Conservation (phyloP, 805 yeast species). For the Lipomyces starkeyi region DNA sequence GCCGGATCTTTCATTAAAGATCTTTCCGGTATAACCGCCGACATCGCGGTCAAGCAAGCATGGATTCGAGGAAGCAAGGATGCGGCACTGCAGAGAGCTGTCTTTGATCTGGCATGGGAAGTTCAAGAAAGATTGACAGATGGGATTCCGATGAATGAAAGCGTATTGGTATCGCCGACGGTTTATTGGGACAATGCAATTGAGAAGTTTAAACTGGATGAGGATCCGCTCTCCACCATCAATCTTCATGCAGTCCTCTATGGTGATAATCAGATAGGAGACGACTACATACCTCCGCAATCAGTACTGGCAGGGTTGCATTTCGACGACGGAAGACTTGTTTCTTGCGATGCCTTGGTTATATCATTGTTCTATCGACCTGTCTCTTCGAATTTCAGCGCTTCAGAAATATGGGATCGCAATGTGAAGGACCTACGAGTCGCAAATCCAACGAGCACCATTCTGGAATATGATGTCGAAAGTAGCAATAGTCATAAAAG, state of each 20-base stretch:
- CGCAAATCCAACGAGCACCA: neutral
- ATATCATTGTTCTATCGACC: conserved; percentile 15
- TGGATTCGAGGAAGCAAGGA: conserved; percentile 45
- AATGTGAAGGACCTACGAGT: conserved; percentile 4
- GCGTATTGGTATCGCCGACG: conserved; percentile 48
- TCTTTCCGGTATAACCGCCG: conserved; percentile 31
- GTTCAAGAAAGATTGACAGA: conserved; percentile 47
- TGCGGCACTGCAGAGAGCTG: conserved; percentile 47
- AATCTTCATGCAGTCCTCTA: conserved; percentile 25
- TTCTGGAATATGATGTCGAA: neutral
- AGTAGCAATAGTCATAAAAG: neutral
- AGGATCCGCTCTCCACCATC: conserved; percentile 50
- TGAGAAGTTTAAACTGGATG: conserved; percentile 45
- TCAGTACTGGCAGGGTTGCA: conserved; percentile 8
- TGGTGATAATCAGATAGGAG: neutral
- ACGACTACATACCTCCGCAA: neutral
- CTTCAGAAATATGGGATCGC: conserved; percentile 12
- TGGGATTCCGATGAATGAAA: conserved; percentile 41
- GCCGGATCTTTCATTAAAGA: neutral
- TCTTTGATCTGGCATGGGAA: conserved; percentile 47
- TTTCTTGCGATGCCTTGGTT: conserved; percentile 14
- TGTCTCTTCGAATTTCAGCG: neutral
- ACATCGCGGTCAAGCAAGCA: conserved; percentile 47
- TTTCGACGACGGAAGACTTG: conserved; percentile 10
- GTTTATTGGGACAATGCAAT: conserved; percentile 52